Percentiles rank a stretch among this genome's conserved stretches.
Conservation (phyloP, 169 alveolate species). For the Plasmodium falciparum region DNA sequence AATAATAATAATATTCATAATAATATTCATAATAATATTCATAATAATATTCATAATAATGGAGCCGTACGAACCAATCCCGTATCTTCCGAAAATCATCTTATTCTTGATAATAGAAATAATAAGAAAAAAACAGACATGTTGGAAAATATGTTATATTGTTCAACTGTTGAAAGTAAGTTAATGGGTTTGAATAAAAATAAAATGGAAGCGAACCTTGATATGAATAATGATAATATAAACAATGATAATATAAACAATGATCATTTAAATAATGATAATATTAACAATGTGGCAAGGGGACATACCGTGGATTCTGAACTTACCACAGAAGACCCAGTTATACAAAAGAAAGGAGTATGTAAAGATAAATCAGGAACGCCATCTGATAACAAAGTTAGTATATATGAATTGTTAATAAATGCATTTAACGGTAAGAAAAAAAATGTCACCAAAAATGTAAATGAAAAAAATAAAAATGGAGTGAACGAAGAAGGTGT, state of each 20-base stretch:
- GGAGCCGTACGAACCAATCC: not conserved
- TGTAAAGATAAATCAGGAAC: not conserved
- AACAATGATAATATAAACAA: not conserved
- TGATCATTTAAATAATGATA: not conserved
- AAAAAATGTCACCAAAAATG: constrained; percentile 1
- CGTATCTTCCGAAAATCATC: not conserved
- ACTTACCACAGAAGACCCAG: not conserved
- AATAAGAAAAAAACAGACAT: not conserved
- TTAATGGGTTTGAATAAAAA: not conserved
- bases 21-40: not conserved
- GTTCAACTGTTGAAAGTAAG: not conserved
- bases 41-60: not conserved
- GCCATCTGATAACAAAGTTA: constrained; percentile 6
- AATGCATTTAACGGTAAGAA: constrained; percentile 61
- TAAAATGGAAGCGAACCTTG: not conserved
- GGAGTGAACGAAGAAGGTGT: not conserved
- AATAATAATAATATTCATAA: not conserved
- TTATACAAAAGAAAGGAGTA: not conserved
- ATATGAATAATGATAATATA: not conserved
- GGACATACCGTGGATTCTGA: not conserved
- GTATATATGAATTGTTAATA: constrained; percentile 33
- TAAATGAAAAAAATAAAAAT: not conserved
- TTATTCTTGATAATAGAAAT: not conserved
- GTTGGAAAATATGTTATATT: too few relatives aligned
- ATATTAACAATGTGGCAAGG: not conserved